Evolutionary conservation across 2,329 filamentous ascomycete genomes (phyloP), one percentile per base, ranked within the genome.

Genomic region (Colletotrichum musae): DNA sequence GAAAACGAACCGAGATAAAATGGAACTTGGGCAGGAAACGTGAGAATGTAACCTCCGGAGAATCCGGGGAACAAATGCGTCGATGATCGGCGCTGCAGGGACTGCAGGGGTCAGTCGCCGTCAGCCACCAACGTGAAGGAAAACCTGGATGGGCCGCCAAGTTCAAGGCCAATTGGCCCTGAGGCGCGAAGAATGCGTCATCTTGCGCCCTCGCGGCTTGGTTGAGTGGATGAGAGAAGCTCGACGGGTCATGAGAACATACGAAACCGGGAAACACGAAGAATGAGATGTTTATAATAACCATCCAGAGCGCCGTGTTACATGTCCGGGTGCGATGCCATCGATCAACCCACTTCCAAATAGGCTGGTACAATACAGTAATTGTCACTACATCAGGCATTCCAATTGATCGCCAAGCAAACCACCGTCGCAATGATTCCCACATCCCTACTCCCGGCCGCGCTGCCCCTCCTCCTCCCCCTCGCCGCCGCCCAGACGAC

Each of bases 131-230:
- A 16, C 53, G 32, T 58, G 36, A 18, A 28, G 28, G 10, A 36
- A 52, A 58, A 41, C 52, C 39, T 53, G 52, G 32, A 47, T 12
- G 16, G 26, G 59, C 39, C 32, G 65, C 65, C 47, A 68, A 64
- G 59, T 61, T 18, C n/a, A 47, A 13, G 16, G 12, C 32, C 45
- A 26, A 58, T 68, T 64, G 65, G 60, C 39, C 36, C 58, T 18
- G 52, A 51, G 43, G 39, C 36, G 59, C 26, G n/a, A 39, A 4
- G 21, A 39, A 53, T 59, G 60, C 60, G 65, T 68, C 65, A 65
- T 68, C 54, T n/a, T 26, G 43, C 54, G 41, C 32, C 28, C 6
- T 36, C 36, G 9, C 10, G 45, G n/a, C 48, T 21, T 41, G 21
- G 18, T 51, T 45, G 54, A 50, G 47, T 54, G 54, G 60, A 18